Evolutionary conservation across 2,329 filamentous ascomycete genomes (phyloP).

Genomic region (Blumeria hordei): DNA sequence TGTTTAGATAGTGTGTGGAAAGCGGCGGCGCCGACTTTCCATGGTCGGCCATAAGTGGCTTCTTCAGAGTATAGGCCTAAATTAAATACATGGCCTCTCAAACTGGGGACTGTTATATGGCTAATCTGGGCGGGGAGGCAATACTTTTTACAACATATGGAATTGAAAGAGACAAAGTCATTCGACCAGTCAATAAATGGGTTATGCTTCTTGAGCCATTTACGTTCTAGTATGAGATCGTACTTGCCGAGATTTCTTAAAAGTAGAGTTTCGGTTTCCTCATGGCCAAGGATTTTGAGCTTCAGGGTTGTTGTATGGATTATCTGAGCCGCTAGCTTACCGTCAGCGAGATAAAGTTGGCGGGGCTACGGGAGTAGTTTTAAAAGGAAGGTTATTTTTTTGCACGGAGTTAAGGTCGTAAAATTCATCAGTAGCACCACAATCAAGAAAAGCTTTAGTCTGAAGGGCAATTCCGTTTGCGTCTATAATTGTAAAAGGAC

Average conservation of each 20-base stretch:
- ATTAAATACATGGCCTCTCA: not conserved
- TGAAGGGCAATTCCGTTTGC: not conserved
- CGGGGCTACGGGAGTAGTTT: not conserved
- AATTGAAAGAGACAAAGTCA: not conserved
- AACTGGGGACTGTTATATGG: not conserved
- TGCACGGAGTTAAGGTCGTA: not conserved
- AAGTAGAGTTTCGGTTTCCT: not conserved
- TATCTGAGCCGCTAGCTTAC: not conserved
- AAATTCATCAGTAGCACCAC: not conserved
- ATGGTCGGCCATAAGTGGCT: not conserved
- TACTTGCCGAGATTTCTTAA: not conserved
- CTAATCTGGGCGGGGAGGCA: not conserved
- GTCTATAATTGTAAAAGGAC: no score
- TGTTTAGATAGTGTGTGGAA: not conserved
- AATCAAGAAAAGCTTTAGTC: constrained; percentile 1
- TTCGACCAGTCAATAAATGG: not conserved
- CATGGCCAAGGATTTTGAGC: not conserved
- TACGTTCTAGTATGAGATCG: not conserved
- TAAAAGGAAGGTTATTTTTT: not conserved
- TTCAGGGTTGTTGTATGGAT: not conserved
- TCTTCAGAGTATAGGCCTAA: not conserved
- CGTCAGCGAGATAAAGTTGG: not conserved
- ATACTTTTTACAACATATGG: not conserved
- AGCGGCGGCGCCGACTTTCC: not conserved
- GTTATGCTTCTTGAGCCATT: not conserved